Percentiles rank a stretch among this genome's conserved stretches.
phyloP scores from a whole-genome alignment of 371 early-diverging fungal genomes.

The Syncephalastrum sp. region DNA sequence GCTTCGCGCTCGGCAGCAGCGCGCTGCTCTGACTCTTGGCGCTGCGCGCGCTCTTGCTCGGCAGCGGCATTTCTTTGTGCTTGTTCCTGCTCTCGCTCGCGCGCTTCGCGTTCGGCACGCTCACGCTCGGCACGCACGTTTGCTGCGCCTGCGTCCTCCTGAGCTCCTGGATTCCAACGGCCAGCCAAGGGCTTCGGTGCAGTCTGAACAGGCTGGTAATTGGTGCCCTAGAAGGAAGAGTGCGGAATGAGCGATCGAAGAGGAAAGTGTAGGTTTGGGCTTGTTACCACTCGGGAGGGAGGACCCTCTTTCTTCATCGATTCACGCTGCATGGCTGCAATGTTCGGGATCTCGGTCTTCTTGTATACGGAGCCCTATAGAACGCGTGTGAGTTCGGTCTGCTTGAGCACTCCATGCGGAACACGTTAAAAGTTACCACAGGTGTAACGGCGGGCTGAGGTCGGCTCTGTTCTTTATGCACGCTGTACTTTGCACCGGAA shows the following conservation, averaged over 20 bases:
- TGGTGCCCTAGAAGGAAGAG: slow-evolving; percentile 29
- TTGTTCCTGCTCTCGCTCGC: slow-evolving; percentile 50
- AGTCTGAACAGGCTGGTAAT: slow-evolving; percentile 42
- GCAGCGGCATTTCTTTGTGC: slow-evolving; percentile 16
- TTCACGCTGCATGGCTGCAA: slow-evolving; percentile 60
- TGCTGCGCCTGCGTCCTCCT: slow-evolving; percentile 26
- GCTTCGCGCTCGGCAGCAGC: slow-evolving; percentile 26
- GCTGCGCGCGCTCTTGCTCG: slow-evolving; percentile 24
- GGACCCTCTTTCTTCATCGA: slow-evolving; percentile 57
- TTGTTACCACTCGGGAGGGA: slow-evolving; percentile 38
- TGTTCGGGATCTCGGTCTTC: slow-evolving; percentile 64
- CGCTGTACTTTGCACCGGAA: slow-evolving; percentile 88
- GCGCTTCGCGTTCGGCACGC: slow-evolving; percentile 48
- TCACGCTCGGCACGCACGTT: slow-evolving; percentile 52
- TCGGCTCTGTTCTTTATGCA: slow-evolving; percentile 62
- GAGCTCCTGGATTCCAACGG: slow-evolving; percentile 35
- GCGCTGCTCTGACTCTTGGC: slow-evolving; percentile 38
- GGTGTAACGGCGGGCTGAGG: slow-evolving; percentile 44
- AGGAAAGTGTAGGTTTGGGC: slow-evolving; percentile 4
- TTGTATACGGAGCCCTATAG: slow-evolving; percentile 60
- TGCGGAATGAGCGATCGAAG: background rate
- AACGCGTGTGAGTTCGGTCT: background rate
- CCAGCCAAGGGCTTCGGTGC: slow-evolving; percentile 42
- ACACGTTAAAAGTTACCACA: slow-evolving; percentile 38
- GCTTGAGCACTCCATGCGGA: too few species aligned